Conservation (phyloP, 2,329 filamentous ascomycete genomes). For the Fusarium duplospermum region DNA sequence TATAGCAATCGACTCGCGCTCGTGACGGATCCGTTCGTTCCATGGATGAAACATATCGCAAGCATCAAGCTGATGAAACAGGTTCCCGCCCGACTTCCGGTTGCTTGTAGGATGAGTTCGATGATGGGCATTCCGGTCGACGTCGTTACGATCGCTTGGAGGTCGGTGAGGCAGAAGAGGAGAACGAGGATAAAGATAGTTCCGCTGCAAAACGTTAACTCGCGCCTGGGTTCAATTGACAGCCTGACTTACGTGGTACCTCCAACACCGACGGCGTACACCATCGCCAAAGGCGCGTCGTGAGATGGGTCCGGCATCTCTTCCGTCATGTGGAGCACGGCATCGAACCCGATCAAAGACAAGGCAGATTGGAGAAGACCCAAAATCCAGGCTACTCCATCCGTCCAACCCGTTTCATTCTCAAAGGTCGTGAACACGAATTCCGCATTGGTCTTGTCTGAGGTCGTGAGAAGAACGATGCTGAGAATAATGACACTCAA, state of each 20-base stretch:
- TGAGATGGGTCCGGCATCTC: constrained; percentile 57
- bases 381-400: constrained; percentile 60
- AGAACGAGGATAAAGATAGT: constrained; percentile 55
- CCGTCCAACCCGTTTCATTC: constrained; percentile 60
- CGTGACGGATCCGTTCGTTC: constrained; percentile 58
- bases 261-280: constrained; percentile 56
- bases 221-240: background rate
- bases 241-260: constrained; percentile 52
- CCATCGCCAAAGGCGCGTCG: constrained; percentile 56
- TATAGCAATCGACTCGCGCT: constrained; percentile 56
- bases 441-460: constrained; percentile 52
- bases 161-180: constrained; percentile 55
- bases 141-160: constrained; percentile 49
- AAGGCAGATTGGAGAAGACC: constrained; percentile 56
- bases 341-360: constrained; percentile 56
- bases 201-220: constrained; percentile 39
- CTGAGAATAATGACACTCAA: constrained; percentile 57
- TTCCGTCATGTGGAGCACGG: constrained; percentile 58
- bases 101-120: constrained; percentile 58
- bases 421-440: constrained; percentile 58
- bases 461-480: constrained; percentile 55
- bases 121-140: constrained; percentile 59
- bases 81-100: constrained; percentile 52
- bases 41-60: constrained; percentile 58
- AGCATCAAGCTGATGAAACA: constrained; percentile 56